phyloP scores from a whole-genome alignment of 176 grass and related monocot species.

The Puya raimondii region DNA sequence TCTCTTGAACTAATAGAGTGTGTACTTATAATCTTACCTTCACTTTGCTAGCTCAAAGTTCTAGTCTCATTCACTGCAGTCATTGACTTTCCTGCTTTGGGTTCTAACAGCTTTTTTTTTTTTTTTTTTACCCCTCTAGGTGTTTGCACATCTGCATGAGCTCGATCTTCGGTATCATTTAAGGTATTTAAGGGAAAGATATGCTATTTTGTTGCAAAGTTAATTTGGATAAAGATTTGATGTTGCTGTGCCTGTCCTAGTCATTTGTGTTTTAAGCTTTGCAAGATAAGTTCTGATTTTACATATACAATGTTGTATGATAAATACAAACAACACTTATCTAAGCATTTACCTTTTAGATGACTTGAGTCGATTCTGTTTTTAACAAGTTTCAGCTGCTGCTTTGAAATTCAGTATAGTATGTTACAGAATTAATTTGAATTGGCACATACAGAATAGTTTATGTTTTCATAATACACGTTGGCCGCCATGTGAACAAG shows the following conservation, averaged over 20 bases:
- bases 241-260: neutral
- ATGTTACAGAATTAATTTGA: too few relatives aligned
- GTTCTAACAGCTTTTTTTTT: slow-evolving; percentile 2
- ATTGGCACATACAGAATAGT: too few relatives aligned
- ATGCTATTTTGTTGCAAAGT: neutral
- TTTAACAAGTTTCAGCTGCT: too few relatives aligned
- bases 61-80: too few relatives aligned
- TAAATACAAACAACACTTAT: neutral
- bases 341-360: too few relatives aligned
- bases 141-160: slow-evolving; percentile 92
- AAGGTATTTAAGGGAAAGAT: slow-evolving; percentile 41
- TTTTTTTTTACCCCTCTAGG: slow-evolving; percentile 28
- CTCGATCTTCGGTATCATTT: slow-evolving; percentile 98
- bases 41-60: too few relatives aligned
- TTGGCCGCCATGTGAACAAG: too few relatives aligned
- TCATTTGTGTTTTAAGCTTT: neutral
- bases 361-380: too few relatives aligned
- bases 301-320: neutral
- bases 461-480: too few relatives aligned
- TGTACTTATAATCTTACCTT: too few relatives aligned
- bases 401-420: too few relatives aligned
- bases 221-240: neutral
- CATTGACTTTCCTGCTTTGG: neutral
- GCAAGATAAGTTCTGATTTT: neutral
- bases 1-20: too few relatives aligned